Conservation (phyloP, 306 rosid genomes). For the Castanea sativa region DNA sequence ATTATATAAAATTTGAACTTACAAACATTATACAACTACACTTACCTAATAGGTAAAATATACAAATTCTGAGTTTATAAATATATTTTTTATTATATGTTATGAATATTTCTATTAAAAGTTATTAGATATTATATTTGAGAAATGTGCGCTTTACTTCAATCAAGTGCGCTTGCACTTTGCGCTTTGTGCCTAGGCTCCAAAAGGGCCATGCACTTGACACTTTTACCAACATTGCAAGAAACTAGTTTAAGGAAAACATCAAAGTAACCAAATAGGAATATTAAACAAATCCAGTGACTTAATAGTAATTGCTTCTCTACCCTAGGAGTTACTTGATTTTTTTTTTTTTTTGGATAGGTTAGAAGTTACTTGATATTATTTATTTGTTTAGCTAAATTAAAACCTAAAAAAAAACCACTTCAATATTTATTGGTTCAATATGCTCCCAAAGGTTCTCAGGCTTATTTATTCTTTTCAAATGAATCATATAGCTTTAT, state of each 20-base stretch:
- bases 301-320: background rate
- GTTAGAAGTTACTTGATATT: background rate
- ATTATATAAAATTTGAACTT: too few relatives aligned
- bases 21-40: too few relatives aligned
- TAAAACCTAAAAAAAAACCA: background rate
- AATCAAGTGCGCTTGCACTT: too few relatives aligned
- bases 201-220: too few relatives aligned
- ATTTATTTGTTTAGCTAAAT: background rate
- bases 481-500: background rate
- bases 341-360: too few relatives aligned
- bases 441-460: background rate
- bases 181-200: too few relatives aligned
- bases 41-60: too few relatives aligned
- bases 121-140: too few relatives aligned
- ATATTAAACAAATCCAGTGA: background rate
- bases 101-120: too few relatives aligned
- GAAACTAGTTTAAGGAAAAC: background rate
- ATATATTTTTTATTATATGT: too few relatives aligned
- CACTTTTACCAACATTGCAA: background rate
- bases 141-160: too few relatives aligned
- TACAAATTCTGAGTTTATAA: too few relatives aligned
- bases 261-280: background rate
- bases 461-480: background rate
- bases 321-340: background rate
- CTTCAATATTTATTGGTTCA: background rate